A percentile compares a stretch with the other conserved stretches of the same genome.
These are phyloP conservation scores for Zopfochytrium polystomum DNA, from an alignment of 371 early-diverging fungal genomes.

Conservation along the genomic window DNA sequence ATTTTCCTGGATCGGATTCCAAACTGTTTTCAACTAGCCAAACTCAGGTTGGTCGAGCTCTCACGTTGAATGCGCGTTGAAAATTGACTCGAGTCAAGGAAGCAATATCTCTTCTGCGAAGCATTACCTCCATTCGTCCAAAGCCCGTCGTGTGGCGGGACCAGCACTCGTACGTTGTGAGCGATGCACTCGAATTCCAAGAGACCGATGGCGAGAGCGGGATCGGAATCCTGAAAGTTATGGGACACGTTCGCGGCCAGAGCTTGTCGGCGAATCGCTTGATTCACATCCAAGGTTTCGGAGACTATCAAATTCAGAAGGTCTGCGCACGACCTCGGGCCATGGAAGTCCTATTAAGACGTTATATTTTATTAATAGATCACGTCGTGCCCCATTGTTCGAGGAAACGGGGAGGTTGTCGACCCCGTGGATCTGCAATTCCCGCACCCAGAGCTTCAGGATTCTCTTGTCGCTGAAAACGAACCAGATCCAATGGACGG, in stretches of 20 bases:
- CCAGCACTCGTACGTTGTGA: slow-evolving; percentile 80
- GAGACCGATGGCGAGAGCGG: slow-evolving; percentile 28
- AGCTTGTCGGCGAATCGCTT: slow-evolving; percentile 83
- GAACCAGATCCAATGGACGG: slow-evolving; percentile 84
- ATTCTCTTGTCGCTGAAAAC: slow-evolving; percentile 77
- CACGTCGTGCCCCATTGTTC: background rate
- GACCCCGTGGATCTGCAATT: slow-evolving; percentile 32
- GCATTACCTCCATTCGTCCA: slow-evolving; percentile 59
- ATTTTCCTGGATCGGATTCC: slow-evolving; percentile 73
- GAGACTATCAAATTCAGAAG: slow-evolving; percentile 84
- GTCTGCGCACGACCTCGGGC: slow-evolving; percentile 36
- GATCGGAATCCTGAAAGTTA: slow-evolving; percentile 69
- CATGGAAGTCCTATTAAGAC: background rate
- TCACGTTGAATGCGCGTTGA: background rate
- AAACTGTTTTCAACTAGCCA: slow-evolving; percentile 54
- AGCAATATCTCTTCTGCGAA: slow-evolving; percentile 24
- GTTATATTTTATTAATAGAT: slow-evolving; percentile 7
- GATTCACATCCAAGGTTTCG: slow-evolving; percentile 85
- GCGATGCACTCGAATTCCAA: slow-evolving; percentile 68
- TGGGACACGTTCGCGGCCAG: slow-evolving; percentile 74
- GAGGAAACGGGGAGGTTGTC: slow-evolving; percentile 24
- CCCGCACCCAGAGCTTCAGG: slow-evolving; percentile 45
- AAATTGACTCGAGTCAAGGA: slow-evolving; percentile 51
- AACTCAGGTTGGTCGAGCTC: background rate
- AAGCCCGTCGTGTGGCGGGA: slow-evolving; percentile 85